These are phyloP conservation scores for Phytophthora cajani DNA, from an alignment of 352 stramenopile genomes.

Conservation along the genomic window DNA sequence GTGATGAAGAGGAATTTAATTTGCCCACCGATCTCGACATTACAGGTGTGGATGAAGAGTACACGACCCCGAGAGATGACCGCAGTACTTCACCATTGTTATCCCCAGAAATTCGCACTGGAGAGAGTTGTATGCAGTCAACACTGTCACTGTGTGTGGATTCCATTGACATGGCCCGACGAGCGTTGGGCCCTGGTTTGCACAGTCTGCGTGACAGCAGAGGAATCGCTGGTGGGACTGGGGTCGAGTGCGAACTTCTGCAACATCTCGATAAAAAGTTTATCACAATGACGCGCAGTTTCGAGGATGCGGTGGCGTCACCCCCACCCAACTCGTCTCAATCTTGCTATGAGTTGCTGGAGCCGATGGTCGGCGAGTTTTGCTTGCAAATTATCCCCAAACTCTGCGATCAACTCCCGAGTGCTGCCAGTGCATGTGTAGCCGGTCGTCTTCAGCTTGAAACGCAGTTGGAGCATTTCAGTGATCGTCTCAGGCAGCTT, in stretches of 20 bases:
- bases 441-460: slow-evolving; percentile 38
- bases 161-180: slow-evolving; percentile 53
- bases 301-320: slow-evolving; percentile 24
- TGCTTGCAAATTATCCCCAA: slow-evolving; percentile 58
- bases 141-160: slow-evolving; percentile 48
- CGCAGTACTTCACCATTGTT: background rate
- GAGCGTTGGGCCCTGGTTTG: slow-evolving; percentile 45
- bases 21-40: background rate
- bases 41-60: background rate
- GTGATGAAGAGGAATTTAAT: slow-evolving; percentile 5
- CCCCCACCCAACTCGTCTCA: slow-evolving; percentile 2
- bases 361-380: slow-evolving; percentile 60
- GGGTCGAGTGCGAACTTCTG: slow-evolving; percentile 49
- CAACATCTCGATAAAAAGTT: slow-evolving; percentile 40
- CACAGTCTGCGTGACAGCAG: slow-evolving; percentile 23
- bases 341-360: slow-evolving; percentile 30
- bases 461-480: slow-evolving; percentile 55
- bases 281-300: slow-evolving; percentile 22
- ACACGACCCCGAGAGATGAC: background rate
- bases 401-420: slow-evolving; percentile 62
- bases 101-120: background rate
- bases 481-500: slow-evolving; percentile 36
- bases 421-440: slow-evolving; percentile 32
- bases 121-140: slow-evolving; percentile 16
- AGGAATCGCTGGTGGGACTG: slow-evolving; percentile 15